Evolutionary conservation across 148 eudicot genomes (phyloP), one percentile per base, ranked within the genome.

Genomic region (Silene conica): DNA sequence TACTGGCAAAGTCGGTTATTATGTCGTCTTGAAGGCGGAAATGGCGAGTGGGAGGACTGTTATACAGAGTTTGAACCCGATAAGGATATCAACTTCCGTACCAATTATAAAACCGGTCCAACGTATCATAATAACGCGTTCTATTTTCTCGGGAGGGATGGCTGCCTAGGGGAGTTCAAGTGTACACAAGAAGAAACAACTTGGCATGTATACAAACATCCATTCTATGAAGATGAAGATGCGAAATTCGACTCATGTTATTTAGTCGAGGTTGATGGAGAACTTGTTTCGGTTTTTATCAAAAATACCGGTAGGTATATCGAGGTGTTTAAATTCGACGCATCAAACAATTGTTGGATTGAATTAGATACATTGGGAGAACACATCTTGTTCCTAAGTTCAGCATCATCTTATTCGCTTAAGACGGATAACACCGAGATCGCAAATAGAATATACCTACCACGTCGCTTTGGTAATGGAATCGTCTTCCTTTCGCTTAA

Each of bases 281-380:
- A 38, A 38, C 1, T 26, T 64, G 6, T 5, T 26, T 60, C 73
- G 10, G 60, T 76, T 6, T 76, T 76, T 22, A 23, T 76, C 21
- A 67, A 66, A 3, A 18, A 45, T 23, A 0, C 21, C 31, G 78
- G 73, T 20, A 68, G 78, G 23, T 62, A n/a, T 28, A 25, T 69
- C 28, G 46, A 48, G 7, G 46, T 76, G 68, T 38, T 75, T 75
- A 67, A 23, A 14, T 57, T 75, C 57, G 26, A 75, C 21, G 10
- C 20, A n/a, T n/a, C 38, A 16, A 22, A 41, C 3, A 28, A 25
- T 7, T 5, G 21, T 18, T 76, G 78, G 73, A 11, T 22, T 73
- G 25, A 22, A 38, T 38, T 38, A 38, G 9, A 38, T 38, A 38
- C 43, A 38, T 7, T 38, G 8, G 43, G 43, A 4, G 54, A 69